Evolutionary conservation across 805 yeast genomes (phyloP), one percentile per base, ranked within the genome.

Genomic region (Candida golubevii): DNA sequence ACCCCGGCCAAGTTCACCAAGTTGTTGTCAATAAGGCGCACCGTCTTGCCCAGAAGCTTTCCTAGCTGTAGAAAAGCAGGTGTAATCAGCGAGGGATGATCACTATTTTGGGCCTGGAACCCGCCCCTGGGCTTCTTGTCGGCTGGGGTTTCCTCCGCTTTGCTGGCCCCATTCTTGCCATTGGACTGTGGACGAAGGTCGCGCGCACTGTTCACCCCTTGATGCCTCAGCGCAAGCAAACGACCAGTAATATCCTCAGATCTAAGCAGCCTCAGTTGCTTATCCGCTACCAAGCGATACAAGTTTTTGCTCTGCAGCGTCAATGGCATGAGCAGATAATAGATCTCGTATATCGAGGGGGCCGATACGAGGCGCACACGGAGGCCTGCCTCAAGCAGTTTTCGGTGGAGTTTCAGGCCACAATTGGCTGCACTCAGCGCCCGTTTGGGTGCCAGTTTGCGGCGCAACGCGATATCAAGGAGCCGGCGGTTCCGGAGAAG

Each of bases 351-450:
- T 35, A 78, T 51, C 28, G 74, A 67, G 7, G 77, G 73, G 5
- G 73, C 73, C 39, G 72, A 48, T 0, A 80, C 68, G n/a, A 78
- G 56, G 38, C 78, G 67, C 3, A 78, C 71, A 44, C 71, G 67
- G 5, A 79, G 67, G 14, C 77, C 78, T 2, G 80, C 78, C 32
- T 78, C 78, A 15, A 78, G 57, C 10, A 79, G 77, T 47, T 66
- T 70, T 10, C 66, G 54, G 44, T 69, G 73, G 18, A 67, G 57
- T 44, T 69, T 70, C 47, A 45, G 54, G 10, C 51, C 48, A 27
- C 41, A 45, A 9, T 43, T 42, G 13, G 48, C 48, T n/a, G 47
- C 45, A 28, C 35, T 49, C 26, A 40, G 33, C 6, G 35, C 27
- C 34, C 57, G 51, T 31, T 54, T 57, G 15, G 57, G 41, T 2